Evolutionary conservation across 495 filamentous ascomycete species (phyloP), one percentile per base, ranked within the genome.

Genomic region (Penicillium macrosclerotiorum): DNA sequence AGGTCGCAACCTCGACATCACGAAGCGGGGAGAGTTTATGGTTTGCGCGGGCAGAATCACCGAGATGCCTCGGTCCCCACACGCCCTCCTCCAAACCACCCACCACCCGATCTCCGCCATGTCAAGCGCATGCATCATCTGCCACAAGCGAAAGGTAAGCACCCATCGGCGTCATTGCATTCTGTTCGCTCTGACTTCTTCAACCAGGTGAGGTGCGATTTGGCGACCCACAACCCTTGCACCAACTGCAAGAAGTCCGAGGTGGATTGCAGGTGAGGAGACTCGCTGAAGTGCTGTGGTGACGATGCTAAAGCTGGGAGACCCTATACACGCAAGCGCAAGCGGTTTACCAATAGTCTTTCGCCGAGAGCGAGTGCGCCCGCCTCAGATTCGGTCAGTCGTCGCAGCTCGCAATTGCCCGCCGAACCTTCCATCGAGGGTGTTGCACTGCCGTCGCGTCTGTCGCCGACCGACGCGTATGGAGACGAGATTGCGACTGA

Each of bases 71-170:
- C 54, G 54, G 54, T n/a, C n/a, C 49, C 48, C 33, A 45, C 35
- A 46, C 50, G 49, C 52, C 47, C 56, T 50, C 25, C 42, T 37
- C 29, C 32, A 23, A 39, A 36, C 30, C 43, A 57, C 42, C 51
- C 50, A 54, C 49, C 38, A 45, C 34, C 31, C 23, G 39, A 44
- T 25, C 42, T 3, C 43, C 41, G 36, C 42, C 42, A 62, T 62
- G 59, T 60, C 56, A 14, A 52, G 44, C 41, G 59, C 59, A 16
- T 63, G 59, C 33, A 63, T 63, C 19, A 60, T 63, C 29, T 63
- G 59, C 22, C 59, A 63, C 38, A 63, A 63, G 24, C 47, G 59
- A 39, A 63, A 63, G 53, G 59, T 63, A 36, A n/a, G n/a, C n/a
- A n/a, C n/a, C n/a, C n/a, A n/a, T 9, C 8, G 12, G 2, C n/a